Evolutionary conservation across 176 grass and related monocot species (phyloP).

Genomic region (Chloris gayana): DNA sequence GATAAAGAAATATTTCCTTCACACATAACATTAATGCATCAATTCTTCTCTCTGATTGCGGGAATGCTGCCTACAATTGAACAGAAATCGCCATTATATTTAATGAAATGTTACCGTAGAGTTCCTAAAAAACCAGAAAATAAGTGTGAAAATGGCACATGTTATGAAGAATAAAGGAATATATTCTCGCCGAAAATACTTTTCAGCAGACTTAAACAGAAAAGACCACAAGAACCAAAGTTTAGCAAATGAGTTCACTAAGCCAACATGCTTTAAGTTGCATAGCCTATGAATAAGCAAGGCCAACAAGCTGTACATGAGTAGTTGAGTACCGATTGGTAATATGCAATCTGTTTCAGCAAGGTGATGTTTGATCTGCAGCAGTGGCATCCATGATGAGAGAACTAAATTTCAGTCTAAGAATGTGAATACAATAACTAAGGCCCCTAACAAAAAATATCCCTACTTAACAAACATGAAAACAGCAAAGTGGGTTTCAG

Average conservation of each 20-base stretch:
- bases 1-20: slow-evolving; percentile 79
- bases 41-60: slow-evolving; percentile 83
- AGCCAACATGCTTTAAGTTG: background rate
- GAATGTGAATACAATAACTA: background rate
- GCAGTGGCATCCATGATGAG: background rate
- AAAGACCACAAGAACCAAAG: background rate
- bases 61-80: slow-evolving; percentile 80
- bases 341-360: background rate
- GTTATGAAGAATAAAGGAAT: slow-evolving; percentile 5
- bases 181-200: background rate
- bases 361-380: background rate
- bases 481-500: background rate
- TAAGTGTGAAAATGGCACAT: background rate
- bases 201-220: background rate
- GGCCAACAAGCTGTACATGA: background rate
- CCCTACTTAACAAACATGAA: background rate
- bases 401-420: background rate
- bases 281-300: background rate
- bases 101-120: too few relatives aligned
- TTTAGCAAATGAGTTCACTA: background rate
- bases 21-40: slow-evolving; percentile 96
- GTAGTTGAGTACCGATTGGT: background rate
- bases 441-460: background rate
- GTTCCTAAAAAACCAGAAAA: too few relatives aligned
- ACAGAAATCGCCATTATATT: too few relatives aligned